Evolutionary conservation across 495 filamentous ascomycete genomes (phyloP).

Genomic region (Penicillium verhagenii): DNA sequence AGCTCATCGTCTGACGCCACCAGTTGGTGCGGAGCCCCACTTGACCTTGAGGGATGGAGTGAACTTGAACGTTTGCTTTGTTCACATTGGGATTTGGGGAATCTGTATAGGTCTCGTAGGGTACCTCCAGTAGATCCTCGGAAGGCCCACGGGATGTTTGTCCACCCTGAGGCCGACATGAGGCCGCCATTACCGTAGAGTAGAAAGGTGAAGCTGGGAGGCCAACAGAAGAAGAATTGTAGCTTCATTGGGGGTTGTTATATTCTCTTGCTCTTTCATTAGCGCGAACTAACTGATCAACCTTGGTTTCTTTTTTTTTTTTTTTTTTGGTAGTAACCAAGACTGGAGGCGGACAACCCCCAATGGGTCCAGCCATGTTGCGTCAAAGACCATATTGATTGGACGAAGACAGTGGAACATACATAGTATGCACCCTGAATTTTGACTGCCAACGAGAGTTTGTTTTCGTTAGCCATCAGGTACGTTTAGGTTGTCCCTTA

Average conservation of each 20-base stretch:
- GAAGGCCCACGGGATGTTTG: constrained; percentile 1
- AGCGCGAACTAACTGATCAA: background rate
- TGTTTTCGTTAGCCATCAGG: background rate
- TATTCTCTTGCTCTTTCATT: background rate
- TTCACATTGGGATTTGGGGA: constrained; percentile 9
- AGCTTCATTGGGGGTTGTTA: background rate
- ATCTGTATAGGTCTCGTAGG: constrained; percentile 23
- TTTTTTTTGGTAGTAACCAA: background rate
- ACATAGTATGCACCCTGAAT: background rate
- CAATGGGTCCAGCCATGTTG: constrained; percentile 17
- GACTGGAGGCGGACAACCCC: background rate
- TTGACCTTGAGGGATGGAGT: constrained; percentile 2
- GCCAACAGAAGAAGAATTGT: background rate
- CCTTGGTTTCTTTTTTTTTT: background rate
- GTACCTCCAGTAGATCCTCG: constrained; percentile 12
- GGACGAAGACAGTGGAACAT: constrained; percentile 5
- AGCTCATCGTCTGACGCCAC: constrained; percentile 19
- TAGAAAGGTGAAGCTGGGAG: background rate
- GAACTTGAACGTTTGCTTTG: constrained; percentile 2
- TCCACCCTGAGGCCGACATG: constrained; percentile 4
- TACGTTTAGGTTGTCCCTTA: background rate
- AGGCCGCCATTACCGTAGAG: constrained; percentile 5
- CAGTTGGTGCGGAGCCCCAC: constrained; percentile 15
- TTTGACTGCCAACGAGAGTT: constrained; percentile 8
- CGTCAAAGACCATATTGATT: constrained; percentile 16